Evolutionary conservation across 768 basidiomycete genomes (phyloP).

Genomic region (Lactifluus rugatus): DNA sequence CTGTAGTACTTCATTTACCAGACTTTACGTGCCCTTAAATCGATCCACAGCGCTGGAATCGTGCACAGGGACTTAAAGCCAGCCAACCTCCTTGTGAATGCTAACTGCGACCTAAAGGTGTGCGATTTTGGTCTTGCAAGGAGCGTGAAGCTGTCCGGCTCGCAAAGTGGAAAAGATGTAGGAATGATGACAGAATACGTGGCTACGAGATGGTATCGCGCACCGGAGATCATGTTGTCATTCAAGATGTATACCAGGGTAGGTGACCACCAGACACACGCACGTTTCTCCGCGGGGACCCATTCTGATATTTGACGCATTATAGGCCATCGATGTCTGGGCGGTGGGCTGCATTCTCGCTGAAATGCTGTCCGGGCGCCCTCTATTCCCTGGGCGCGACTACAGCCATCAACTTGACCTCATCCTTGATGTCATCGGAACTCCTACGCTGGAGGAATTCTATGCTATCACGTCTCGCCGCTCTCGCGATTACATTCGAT

Average conservation of each 20-base stretch:
- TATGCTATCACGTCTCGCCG: constrained; percentile 79
- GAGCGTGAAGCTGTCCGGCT: constrained; percentile 45
- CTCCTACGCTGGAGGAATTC: constrained; percentile 84
- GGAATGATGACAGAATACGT: constrained; percentile 79
- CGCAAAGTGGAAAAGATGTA: constrained; percentile 47
- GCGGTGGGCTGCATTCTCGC: constrained; percentile 69
- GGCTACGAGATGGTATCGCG: constrained; percentile 88
- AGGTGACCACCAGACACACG: constrained; percentile 4
- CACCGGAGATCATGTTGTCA: constrained; percentile 90
- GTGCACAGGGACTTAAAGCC: constrained; percentile 75
- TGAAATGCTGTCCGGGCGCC: constrained; percentile 71
- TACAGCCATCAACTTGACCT: constrained; percentile 83
- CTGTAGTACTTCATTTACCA: constrained; percentile 75
- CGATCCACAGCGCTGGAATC: constrained; percentile 80
- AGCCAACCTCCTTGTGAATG: constrained; percentile 80
- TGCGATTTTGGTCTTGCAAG: constrained; percentile 84
- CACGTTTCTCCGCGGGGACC: neutral
- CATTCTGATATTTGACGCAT: neutral
- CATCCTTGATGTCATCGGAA: constrained; percentile 84
- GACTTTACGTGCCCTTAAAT: constrained; percentile 78
- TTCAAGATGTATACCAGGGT: constrained; percentile 85
- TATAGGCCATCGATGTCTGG: constrained; percentile 63
- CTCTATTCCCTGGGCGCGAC: constrained; percentile 81
- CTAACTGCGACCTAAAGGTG: constrained; percentile 83
- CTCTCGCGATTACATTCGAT: constrained; percentile 81